Evolutionary conservation across 1,284 basidiomycete species (phyloP).

Genomic region (Puccinia brachypodii): DNA sequence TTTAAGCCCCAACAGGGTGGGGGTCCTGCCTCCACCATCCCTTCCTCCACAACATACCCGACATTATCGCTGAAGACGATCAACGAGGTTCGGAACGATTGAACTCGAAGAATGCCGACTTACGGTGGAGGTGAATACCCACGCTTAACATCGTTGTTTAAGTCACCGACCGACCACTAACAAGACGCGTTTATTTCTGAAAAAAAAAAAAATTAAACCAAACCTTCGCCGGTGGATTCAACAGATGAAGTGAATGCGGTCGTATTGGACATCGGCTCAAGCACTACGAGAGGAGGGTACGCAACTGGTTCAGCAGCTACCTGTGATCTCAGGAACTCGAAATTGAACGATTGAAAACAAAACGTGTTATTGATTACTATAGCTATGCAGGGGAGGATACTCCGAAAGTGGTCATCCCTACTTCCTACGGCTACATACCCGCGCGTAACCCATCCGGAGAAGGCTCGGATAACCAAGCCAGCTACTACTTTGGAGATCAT

Average conservation of each 20-base stretch:
- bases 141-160: neutral
- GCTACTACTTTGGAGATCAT: slow-evolving; percentile 80
- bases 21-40: too few relatives aligned
- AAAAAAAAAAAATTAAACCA: neutral
- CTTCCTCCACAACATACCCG: too few relatives aligned
- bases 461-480: slow-evolving; percentile 55
- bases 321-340: neutral
- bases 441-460: slow-evolving; percentile 57
- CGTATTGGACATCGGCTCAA: slow-evolving; percentile 89
- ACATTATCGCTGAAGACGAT: too few relatives aligned
- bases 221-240: neutral
- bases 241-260: slow-evolving; percentile 90
- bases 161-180: neutral
- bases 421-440: slow-evolving; percentile 75
- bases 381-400: slow-evolving; percentile 92
- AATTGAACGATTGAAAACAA: too few relatives aligned
- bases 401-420: slow-evolving; percentile 86
- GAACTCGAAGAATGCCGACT: neutral
- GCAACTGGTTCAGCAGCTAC: neutral
- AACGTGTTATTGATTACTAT: neutral
- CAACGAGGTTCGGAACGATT: neutral
- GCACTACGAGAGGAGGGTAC: slow-evolving; percentile 79
- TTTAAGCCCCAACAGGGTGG: too few relatives aligned
- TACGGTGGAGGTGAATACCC: slow-evolving; percentile 11
- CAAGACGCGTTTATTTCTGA: neutral